Evolutionary conservation across 768 basidiomycete genomes (phyloP).

Genomic region (Rhodotorula sphaerocarpa): DNA sequence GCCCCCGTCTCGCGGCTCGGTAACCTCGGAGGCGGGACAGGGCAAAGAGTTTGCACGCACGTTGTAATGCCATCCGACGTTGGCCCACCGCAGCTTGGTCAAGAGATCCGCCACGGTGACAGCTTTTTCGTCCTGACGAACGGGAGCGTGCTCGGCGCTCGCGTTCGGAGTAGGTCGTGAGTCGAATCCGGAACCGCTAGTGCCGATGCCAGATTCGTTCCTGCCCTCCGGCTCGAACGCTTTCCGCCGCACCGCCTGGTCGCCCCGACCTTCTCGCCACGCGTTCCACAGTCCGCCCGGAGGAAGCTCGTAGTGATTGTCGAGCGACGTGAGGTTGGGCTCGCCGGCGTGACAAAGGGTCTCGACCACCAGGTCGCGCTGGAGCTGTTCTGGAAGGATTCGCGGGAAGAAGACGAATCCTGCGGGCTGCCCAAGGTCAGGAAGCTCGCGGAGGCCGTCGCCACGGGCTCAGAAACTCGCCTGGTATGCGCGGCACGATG

Average conservation of each 20-base stretch:
- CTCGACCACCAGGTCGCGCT: slow-evolving; percentile 63
- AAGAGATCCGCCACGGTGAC: slow-evolving; percentile 49
- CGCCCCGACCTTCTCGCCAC: slow-evolving; percentile 25
- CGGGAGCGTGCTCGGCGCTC: no score
- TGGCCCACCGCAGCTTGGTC: slow-evolving; percentile 82
- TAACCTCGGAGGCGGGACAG: no score
- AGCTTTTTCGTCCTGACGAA: no score
- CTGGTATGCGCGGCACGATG: slow-evolving; percentile 24
- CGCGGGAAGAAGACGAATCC: slow-evolving; percentile 77
- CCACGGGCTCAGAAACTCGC: background rate
- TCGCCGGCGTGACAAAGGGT: slow-evolving; percentile 61
- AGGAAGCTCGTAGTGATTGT: slow-evolving; percentile 75
- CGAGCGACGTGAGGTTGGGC: slow-evolving; percentile 84
- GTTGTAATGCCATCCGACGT: slow-evolving; percentile 87
- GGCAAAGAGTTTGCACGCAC: slow-evolving; percentile 35
- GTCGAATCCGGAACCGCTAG: no score
- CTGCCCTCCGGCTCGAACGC: no score
- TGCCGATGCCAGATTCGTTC: background rate
- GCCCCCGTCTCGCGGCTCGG: no score
- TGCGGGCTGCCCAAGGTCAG: slow-evolving; percentile 40
- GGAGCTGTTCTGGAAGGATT: slow-evolving; percentile 57
- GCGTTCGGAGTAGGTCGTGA: background rate
- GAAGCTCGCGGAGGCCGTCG: background rate
- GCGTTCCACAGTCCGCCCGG: slow-evolving; percentile 67
- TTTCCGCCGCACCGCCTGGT: slow-evolving; percentile 5